Conservation (phyloP, 805 yeast genomes). For the Komagataella pseudopastoris region DNA sequence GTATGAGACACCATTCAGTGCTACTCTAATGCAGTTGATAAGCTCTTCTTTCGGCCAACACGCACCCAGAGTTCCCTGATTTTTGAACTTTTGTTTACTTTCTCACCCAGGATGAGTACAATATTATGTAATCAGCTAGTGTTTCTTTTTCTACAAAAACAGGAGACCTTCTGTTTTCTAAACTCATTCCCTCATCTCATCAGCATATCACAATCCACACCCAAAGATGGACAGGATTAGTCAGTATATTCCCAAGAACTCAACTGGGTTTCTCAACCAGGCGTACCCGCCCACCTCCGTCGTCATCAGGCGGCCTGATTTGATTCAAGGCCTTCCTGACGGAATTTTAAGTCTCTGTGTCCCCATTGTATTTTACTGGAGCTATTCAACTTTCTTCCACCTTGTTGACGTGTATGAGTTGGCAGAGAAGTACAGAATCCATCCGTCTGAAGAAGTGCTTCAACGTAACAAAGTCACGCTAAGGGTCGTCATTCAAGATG, state of each 20-base stretch:
- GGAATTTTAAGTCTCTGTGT: constrained; percentile 54
- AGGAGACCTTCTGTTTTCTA: neutral
- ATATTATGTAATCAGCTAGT: neutral
- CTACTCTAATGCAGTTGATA: neutral
- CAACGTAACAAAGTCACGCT: constrained; percentile 64
- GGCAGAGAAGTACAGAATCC: constrained; percentile 79
- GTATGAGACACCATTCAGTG: no score
- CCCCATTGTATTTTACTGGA: constrained; percentile 83
- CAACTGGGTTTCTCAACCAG: neutral
- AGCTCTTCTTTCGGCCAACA: neutral
- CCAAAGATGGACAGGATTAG: neutral
- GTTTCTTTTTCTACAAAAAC: neutral
- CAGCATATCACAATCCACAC: neutral
- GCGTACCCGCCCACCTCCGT: constrained; percentile 1
- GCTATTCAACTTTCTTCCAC: constrained; percentile 59
- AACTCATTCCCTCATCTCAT: neutral
- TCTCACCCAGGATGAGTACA: neutral
- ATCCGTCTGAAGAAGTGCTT: constrained; percentile 77
- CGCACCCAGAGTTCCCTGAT: neutral
- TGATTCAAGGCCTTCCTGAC: constrained; percentile 56
- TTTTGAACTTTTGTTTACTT: neutral
- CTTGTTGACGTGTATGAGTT: constrained; percentile 59
- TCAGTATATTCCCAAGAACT: constrained; percentile 1
- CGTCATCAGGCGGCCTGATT: constrained; percentile 20
- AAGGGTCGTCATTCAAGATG: constrained; percentile 65